Evolutionary conservation across 345 rosid species (phyloP).

Genomic region (Bretschneidera sinensis): DNA sequence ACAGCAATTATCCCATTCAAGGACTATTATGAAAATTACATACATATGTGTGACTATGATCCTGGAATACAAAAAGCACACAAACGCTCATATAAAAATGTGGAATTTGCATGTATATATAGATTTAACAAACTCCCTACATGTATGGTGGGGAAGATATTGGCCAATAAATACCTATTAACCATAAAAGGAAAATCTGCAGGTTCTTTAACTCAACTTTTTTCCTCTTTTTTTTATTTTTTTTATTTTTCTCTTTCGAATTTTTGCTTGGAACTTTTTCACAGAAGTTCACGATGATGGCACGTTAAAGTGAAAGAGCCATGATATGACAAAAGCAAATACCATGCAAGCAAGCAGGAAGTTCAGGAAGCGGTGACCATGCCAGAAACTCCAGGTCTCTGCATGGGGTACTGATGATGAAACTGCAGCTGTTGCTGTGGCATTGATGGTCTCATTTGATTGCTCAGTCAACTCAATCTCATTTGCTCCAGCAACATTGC

Average conservation of each 20-base stretch:
- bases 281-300: constrained; percentile 36
- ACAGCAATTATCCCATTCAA: too few relatives aligned
- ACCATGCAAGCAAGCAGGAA: constrained; percentile 75
- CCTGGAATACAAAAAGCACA: background rate
- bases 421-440: constrained; percentile 15
- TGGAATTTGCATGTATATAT: constrained; percentile 13
- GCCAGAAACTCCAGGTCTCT: constrained; percentile 71
- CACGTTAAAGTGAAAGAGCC: constrained; percentile 74
- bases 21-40: too few relatives aligned
- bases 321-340: constrained; percentile 67
- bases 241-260: constrained; percentile 12
- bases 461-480: constrained; percentile 39
- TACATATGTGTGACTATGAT: background rate
- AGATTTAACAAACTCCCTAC: constrained; percentile 21
- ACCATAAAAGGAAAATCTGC: constrained; percentile 6
- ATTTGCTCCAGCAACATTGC: constrained; percentile 51
- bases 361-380: constrained; percentile 73
- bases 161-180: constrained; percentile 10
- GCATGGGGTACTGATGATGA: constrained; percentile 27
- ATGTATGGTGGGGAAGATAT: constrained; percentile 9
- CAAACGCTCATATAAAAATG: constrained; percentile 12
- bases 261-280: constrained; percentile 7
- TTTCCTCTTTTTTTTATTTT: constrained; percentile 11
- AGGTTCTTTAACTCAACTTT: background rate
- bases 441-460: constrained; percentile 24